These are phyloP conservation scores for Fusarium stilboides DNA, from an alignment of 2,329 filamentous ascomycete genomes.

Conservation along the genomic window DNA sequence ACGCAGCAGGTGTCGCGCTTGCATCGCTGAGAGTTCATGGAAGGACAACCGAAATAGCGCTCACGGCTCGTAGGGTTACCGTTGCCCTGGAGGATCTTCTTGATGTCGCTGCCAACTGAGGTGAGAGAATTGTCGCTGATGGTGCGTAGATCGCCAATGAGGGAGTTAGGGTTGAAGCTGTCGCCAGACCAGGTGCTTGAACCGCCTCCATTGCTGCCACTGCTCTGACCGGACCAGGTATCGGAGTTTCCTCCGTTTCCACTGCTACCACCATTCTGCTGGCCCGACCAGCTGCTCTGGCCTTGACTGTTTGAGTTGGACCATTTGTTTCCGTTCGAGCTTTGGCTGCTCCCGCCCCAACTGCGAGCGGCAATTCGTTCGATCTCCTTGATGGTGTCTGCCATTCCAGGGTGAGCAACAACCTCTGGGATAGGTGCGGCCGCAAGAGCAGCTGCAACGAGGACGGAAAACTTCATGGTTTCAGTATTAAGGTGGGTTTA, in stretches of 20 bases:
- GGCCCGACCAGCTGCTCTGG: neutral
- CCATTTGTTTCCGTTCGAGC: constrained; percentile 13
- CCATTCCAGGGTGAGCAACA: constrained; percentile 45
- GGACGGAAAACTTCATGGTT: constrained; percentile 50
- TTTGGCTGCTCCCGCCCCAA: constrained; percentile 23
- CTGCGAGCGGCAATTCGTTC: constrained; percentile 38
- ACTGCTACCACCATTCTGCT: no score
- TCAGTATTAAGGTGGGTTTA: neutral
- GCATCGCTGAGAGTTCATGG: constrained; percentile 49
- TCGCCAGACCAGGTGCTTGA: constrained; percentile 22
- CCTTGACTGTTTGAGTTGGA: neutral
- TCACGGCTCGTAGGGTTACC: constrained; percentile 49
- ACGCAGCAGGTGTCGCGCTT: constrained; percentile 61
- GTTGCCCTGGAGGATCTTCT: constrained; percentile 55
- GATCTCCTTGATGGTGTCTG: constrained; percentile 43
- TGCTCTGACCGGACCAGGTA: constrained; percentile 1
- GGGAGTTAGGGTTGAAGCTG: constrained; percentile 42
- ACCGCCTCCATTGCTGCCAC: neutral
- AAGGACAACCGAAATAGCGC: constrained; percentile 45
- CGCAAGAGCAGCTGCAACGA: constrained; percentile 43
- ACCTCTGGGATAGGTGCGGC: constrained; percentile 38
- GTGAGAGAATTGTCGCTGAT: constrained; percentile 53
- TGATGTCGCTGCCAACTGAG: constrained; percentile 56
- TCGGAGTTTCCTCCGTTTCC: neutral
- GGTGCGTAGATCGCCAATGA: constrained; percentile 59